Evolutionary conservation across 768 basidiomycete species (phyloP), one percentile per base, ranked within the genome.

Genomic region (Nidularia pulvinata): DNA sequence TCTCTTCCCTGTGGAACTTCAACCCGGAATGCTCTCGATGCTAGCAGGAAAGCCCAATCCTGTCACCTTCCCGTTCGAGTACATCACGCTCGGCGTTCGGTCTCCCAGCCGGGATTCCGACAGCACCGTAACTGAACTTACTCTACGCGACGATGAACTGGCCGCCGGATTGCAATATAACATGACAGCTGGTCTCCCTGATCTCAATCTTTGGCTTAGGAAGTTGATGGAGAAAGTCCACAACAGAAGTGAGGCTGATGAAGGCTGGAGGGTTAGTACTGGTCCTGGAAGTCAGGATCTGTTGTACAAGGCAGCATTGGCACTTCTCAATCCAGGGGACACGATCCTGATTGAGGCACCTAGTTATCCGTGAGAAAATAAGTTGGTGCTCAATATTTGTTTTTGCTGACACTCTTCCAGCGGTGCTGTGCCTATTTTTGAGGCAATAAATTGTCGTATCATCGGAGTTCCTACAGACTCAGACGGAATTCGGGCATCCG

Each of bases 21-120:
- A 65, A 5, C 89, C 91, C 0, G 86, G 86, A 1, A 62, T 86
- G 37, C 78, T 91, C 52, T 85, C 84, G 2, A 65, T 89, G 47
- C 77, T 91, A 7, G 92, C 91, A 0, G 92, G 92, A 32, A 90
- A 91, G 64, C 91, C 91, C 10, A 91, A 92, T 61, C 76, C 83
- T n/a, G 70, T 75, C 30, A 86, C 89, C 25, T 93, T 93, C 71
- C 92, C 92, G 1, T 88, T 94, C 68, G 79, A 82, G 7, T 80
- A 83, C 2, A 71, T 94, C 58, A 81, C 79, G 47, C 77, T 86
- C 59, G 78, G 72, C 3, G 69, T 79, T 3, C 68, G 75, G 32
- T 71, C 76, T 32, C 74, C 74, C 7, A 63, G 64, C 16, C 54
- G 61, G 33, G 61, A 70, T 37, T 73, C 78, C 4, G 34, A 34